These are phyloP conservation scores for Aphanocladium album DNA, from an alignment of 2,329 filamentous ascomycete genomes.

Conservation along the genomic window DNA sequence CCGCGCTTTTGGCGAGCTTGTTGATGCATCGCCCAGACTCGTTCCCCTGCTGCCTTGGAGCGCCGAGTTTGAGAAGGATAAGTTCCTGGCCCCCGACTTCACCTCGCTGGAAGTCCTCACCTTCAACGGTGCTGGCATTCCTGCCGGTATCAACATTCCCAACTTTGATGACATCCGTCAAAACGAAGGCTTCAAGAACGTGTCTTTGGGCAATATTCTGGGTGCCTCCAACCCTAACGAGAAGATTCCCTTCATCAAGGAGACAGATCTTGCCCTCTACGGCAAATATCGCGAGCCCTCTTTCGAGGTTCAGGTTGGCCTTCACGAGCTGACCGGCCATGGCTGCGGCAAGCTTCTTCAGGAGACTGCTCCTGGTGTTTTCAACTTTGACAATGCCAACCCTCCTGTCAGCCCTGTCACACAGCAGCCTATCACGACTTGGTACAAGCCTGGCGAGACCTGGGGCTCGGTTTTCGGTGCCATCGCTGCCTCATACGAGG, in stretches of 20 bases:
- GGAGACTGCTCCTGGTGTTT: slow-evolving; percentile 75
- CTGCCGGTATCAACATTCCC: slow-evolving; percentile 63
- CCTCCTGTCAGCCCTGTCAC: slow-evolving; percentile 78
- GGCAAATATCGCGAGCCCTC: slow-evolving; percentile 78
- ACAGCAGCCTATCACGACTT: slow-evolving; percentile 71
- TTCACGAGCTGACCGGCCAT: slow-evolving; percentile 85
- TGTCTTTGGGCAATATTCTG: slow-evolving; percentile 88
- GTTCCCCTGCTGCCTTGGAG: slow-evolving; percentile 89
- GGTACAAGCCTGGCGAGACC: slow-evolving; percentile 93
- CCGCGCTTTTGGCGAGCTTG: slow-evolving; percentile 77
- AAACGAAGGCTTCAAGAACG: slow-evolving; percentile 84
- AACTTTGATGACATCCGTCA: slow-evolving; percentile 77
- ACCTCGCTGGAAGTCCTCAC: slow-evolving; percentile 88
- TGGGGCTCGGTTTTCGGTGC: slow-evolving; percentile 91
- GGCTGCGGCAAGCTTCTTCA: slow-evolving; percentile 92
- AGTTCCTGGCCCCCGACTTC: slow-evolving; percentile 92
- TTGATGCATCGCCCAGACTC: slow-evolving; percentile 71
- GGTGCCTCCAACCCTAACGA: slow-evolving; percentile 89
- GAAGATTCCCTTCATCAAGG: slow-evolving; percentile 82
- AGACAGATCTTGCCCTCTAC: slow-evolving; percentile 72
- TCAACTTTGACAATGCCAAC: slow-evolving; percentile 81
- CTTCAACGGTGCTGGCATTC: slow-evolving; percentile 64
- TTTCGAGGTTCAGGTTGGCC: slow-evolving; percentile 93
- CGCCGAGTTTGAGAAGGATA: slow-evolving; percentile 90
- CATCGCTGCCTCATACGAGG: slow-evolving; percentile 84